Evolutionary conservation across 257 asterid species (phyloP).

Genomic region (Thymus quinquecostatus): DNA sequence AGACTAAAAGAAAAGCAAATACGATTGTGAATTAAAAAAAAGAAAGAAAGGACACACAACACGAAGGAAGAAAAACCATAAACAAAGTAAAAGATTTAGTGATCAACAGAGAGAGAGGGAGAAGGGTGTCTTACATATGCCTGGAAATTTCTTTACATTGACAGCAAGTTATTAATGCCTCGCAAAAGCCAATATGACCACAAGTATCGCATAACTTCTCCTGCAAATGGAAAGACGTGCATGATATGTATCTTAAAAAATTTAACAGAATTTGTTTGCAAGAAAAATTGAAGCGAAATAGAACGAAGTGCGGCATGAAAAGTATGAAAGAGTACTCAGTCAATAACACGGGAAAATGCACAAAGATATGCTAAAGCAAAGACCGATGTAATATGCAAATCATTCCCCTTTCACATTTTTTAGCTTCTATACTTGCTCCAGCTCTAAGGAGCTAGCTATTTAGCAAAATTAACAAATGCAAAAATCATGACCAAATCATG

Average conservation of each 20-base stretch:
- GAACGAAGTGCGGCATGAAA: not conserved
- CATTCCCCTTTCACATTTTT: slow-evolving; percentile 10
- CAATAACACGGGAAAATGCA: not conserved
- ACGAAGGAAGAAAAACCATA: slow-evolving; percentile 2
- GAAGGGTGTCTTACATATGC: slow-evolving; percentile 56
- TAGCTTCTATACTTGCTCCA: slow-evolving; percentile 22
- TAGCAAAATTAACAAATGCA: not conserved
- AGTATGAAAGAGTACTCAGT: slow-evolving; percentile 2
- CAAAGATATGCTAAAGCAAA: not conserved
- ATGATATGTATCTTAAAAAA: slow-evolving; percentile 16
- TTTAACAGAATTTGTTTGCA: not conserved
- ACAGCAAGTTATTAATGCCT: slow-evolving; percentile 49
- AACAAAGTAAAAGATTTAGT: slow-evolving; percentile 2
- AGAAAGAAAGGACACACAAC: not conserved
- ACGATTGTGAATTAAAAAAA: not conserved
- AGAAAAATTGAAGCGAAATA: not conserved
- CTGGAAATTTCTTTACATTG: slow-evolving; percentile 51
- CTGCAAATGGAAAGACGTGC: slow-evolving; percentile 46
- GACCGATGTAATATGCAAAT: not conserved
- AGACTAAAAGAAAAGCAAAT: slow-evolving; percentile 8
- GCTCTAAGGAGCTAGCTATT: slow-evolving; percentile 5
- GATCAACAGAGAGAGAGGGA: slow-evolving; percentile 20
- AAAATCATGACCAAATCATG: not conserved
- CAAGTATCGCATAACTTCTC: slow-evolving; percentile 57
- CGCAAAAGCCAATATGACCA: slow-evolving; percentile 55